Conservation (phyloP, 2,329 filamentous ascomycete species). For the Bipolaris gigantea region DNA sequence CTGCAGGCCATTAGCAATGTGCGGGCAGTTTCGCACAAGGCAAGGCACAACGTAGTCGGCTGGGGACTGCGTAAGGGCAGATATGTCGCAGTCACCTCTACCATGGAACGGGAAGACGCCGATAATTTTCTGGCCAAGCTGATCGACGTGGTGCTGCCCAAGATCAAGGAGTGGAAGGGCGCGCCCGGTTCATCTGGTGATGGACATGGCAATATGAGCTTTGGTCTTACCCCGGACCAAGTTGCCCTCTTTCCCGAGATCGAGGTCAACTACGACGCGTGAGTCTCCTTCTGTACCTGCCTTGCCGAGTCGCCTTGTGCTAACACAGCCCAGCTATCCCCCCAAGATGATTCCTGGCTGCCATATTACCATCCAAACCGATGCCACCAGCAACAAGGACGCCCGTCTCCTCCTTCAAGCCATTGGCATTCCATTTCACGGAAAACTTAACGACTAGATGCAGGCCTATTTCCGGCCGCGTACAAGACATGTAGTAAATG, state of each 20-base stretch:
- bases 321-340: constrained; percentile 55
- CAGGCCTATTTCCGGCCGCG: constrained; percentile 1
- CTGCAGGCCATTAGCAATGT: constrained; percentile 84
- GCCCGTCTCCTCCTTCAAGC: constrained; percentile 73
- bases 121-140: constrained; percentile 90
- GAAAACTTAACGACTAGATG: constrained; percentile 59
- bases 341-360: constrained; percentile 81
- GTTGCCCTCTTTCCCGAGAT: constrained; percentile 90
- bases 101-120: constrained; percentile 76
- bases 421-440: constrained; percentile 79
- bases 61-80: constrained; percentile 75
- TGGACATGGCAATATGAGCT: constrained; percentile 80
- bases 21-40: constrained; percentile 69
- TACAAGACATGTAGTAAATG: constrained; percentile 24
- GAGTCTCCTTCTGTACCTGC: constrained; percentile 48
- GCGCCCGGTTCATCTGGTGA: constrained; percentile 79
- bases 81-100: constrained; percentile 74
- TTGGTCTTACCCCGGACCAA: constrained; percentile 75
- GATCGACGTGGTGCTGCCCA: constrained; percentile 86
- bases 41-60: constrained; percentile 69
- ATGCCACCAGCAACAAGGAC: constrained; percentile 81
- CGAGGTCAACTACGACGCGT: constrained; percentile 91
- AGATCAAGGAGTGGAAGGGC: constrained; percentile 94
- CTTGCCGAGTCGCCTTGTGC: neutral
- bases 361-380: constrained; percentile 81